A percentile compares a stretch with the other conserved stretches of the same genome.
These are phyloP conservation scores for Termitomyces titanicus DNA, from an alignment of 768 basidiomycete genomes.

Conservation along the genomic window DNA sequence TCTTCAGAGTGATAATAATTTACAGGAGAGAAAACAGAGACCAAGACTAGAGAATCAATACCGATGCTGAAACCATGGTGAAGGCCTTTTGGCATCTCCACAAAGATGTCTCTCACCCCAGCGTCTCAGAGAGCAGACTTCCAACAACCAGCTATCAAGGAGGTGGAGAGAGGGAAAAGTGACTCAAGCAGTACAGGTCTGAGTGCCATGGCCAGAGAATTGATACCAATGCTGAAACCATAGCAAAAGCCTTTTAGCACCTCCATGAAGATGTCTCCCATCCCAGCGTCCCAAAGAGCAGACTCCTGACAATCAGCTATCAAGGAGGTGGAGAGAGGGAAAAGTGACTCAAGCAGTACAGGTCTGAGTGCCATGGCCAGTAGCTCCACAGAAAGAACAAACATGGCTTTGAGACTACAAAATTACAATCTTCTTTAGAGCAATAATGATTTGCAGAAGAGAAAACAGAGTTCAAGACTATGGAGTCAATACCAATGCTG, in stretches of 20 bases:
- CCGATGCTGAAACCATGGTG: constrained; percentile 16
- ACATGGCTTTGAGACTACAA: too few relatives aligned
- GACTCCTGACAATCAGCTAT: not conserved
- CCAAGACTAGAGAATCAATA: constrained; percentile 1
- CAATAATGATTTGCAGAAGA: too few relatives aligned
- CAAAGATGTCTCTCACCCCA: constrained; percentile 7
- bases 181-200: constrained; percentile 2
- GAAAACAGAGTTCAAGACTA: too few relatives aligned
- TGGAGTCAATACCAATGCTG: too few relatives aligned
- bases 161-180: constrained; percentile 15
- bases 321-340: constrained; percentile 16
- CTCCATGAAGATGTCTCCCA: constrained; percentile 5
- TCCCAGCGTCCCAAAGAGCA: not conserved
- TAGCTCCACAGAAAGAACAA: constrained; percentile 14
- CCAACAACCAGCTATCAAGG: not conserved
- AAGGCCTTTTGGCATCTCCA: constrained; percentile 14
- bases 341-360: constrained; percentile 4
- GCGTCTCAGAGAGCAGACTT: not conserved
- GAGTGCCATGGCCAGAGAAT: constrained; percentile 4
- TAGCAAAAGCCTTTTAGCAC: constrained; percentile 15
- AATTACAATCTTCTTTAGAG: too few relatives aligned
- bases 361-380: constrained; percentile 6
- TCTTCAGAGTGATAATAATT: constrained; percentile 13
- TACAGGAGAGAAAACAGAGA: constrained; percentile 7
- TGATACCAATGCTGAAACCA: constrained; percentile 16